Base-by-base conservation (phyloP, 75 land plant species). In the Sequoia sempervirens region DNA sequence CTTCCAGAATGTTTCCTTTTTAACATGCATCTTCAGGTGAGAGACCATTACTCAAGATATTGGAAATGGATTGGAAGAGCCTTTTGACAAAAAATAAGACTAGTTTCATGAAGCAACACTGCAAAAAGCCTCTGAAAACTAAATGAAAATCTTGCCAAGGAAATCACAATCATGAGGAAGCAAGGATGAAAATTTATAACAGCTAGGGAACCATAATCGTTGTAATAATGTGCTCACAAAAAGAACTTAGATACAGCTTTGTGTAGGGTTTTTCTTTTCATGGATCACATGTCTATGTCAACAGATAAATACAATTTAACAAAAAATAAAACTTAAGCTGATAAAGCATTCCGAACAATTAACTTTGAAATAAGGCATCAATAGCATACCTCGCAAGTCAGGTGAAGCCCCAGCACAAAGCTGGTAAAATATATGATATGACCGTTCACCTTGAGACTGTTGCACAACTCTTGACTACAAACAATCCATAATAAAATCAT, bases 401-500 rank as follows among this genome's bases (percentile, higher is more conserved):
- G 85, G 82, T 81, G 94, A 85, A 86, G 96, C 99, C 43, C 99
- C 99, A 89, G 98, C 95, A 89, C 99, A 97, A 38, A 97, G 92
- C 84, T 97, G 99, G 83, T 97, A 97, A 84, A 97, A 97, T 64
- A 97, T 86, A 85, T 97, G 98, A 86, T 93, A 97, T 37, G 99
- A 97, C 66, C 99, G 85, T 85, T 97, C 99, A 2, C 96, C 96
- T 79, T 82, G 37, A 34, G 91, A 88, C 73, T 91, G 88, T 83
- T 97, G 95, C 37, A 96, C 96, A 20, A 97, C 98, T 89, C 99
- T 89, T 47, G 99, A 97, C 99, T 97, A 91, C 84, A 41, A 81
- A 83, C 80, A 81, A 52, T 30, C 45, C 3, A 76, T 45, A 54
- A 17, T 26, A 17, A 52, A 47, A 52, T 52, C 56, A 47, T 36